Conservation (phyloP, 495 filamentous ascomycete species). For the Talaromyces adpressus region DNA sequence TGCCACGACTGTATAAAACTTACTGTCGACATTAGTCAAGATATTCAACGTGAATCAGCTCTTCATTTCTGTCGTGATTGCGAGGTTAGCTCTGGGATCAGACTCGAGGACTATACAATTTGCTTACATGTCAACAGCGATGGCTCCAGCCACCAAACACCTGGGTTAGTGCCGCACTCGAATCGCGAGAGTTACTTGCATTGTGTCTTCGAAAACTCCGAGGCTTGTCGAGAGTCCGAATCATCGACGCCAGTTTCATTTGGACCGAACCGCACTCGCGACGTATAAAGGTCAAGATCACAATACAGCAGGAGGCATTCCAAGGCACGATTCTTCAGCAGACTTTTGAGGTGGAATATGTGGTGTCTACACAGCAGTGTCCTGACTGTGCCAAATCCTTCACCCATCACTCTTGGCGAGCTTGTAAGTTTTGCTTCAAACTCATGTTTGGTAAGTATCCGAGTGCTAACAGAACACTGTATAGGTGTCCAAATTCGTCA, state of each 20-base stretch:
- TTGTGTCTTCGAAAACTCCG: slow-evolving; percentile 77
- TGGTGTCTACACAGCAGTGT: slow-evolving; percentile 84
- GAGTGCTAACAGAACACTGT: neutral
- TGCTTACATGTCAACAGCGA: slow-evolving; percentile 25
- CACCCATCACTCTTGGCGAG: slow-evolving; percentile 85
- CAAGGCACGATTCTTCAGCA: slow-evolving; percentile 80
- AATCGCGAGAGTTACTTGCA: slow-evolving; percentile 85
- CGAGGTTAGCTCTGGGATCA: slow-evolving; percentile 34
- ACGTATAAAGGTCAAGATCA: slow-evolving; percentile 86
- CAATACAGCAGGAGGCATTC: slow-evolving; percentile 73
- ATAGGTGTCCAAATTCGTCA: slow-evolving; percentile 77
- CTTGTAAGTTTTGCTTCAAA: slow-evolving; percentile 27
- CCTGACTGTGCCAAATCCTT: slow-evolving; percentile 89
- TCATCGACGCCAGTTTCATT: slow-evolving; percentile 92
- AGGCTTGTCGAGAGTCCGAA: slow-evolving; percentile 76
- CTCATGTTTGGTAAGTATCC: neutral
- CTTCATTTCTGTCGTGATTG: slow-evolving; percentile 86
- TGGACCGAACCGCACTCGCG: slow-evolving; percentile 97
- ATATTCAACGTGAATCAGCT: slow-evolving; percentile 77
- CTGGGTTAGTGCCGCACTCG: slow-evolving; percentile 76
- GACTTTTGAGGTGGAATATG: slow-evolving; percentile 87
- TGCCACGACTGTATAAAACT: slow-evolving; percentile 92
- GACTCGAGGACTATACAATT: neutral
- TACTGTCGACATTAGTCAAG: slow-evolving; percentile 87
- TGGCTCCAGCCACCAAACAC: slow-evolving; percentile 82